Evolutionary conservation across 495 filamentous ascomycete species (phyloP), one percentile per base, ranked within the genome.

Genomic region (Penicillium taxi): DNA sequence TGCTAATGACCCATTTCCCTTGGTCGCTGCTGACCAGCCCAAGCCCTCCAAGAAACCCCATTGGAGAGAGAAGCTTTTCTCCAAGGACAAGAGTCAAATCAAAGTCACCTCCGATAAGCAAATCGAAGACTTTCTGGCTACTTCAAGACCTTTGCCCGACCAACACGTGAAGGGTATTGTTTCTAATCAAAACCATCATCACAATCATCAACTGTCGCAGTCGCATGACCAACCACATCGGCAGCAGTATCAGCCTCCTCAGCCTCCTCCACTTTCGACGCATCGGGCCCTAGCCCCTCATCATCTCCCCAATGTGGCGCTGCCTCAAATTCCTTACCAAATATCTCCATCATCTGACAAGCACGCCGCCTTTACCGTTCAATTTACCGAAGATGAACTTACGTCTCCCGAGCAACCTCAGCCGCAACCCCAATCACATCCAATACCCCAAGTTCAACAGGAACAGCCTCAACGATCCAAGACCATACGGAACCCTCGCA

Each of bases 11-110:
- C 56, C 60, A 6, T 63, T 67, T 25, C 40, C 60, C 33, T 64
- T 62, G 39, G 26, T 63, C 29, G 61, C 41, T 40, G 48, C 53
- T 12, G 46, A 54, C 39, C 61, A 68, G 39, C 56, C 42, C 21
- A 66, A 66, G 34, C 42, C 55, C 8, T 13, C 48, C 11, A 46
- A 42, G 15, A 60, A 60, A 23, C 69, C 59, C 5, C 57, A 62
- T 28, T 74, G 69, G 70, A 59, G 55, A 41, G 65, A 58, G 14
- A 74, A 73, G 37, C 48, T 73, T 12, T 73, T 72, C 41, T 59
- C 61, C 16, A 63, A 63, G 32, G 67, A 69, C 24, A 68, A 63
- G 38, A 53, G 40, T 29, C 49, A 59, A 28, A 45, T 44, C 9
- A 47, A 47, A n/a, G 51, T 50, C 17, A 18, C 53, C 11, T 61